Evolutionary conservation across 805 yeast genomes (phyloP), one percentile per base, ranked within the genome.

Genomic region (Saturnispora saitoi): DNA sequence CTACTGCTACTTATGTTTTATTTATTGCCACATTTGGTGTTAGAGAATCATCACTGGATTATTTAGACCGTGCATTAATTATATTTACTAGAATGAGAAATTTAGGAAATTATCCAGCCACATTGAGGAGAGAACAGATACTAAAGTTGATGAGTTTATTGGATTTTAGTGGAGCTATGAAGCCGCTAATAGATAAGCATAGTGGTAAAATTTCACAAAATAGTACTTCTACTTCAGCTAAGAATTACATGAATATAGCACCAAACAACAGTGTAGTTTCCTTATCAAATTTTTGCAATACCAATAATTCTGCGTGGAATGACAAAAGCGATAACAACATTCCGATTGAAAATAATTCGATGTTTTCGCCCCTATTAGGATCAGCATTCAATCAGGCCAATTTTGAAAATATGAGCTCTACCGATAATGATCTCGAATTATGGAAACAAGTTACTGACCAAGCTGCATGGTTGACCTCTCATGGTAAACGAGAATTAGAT

Each of bases 21-120:
- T 84, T 83, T 62, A 85, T 82, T 60, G 81, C 88, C 1, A 82
- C 93, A 0, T 85, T 85, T 66, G 95, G 95, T 7, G 83, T 84
- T 6, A 87, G 84, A 59, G 86, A 83, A 24, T 86, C 85, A 28
- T 83, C 91, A 0, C 69, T 73, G 42, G 80, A 75, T 41, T 87
- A 83, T 59, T 64, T 85, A 47, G 90, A 84, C 60, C 88, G 83
- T 61, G 86, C 91, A 0, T 66, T 85, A 37, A 69, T 65, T 9
- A 76, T 84, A 4, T 83, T 85, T 56, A 82, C 87, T 3, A 79
- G 75, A 57, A 85, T 85, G 93, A 76, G 84, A 58, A 78, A 78
- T 49, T 65, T 84, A 44, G 93, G 93, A 1, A 85, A 85, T 59
- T 83, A 83, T 59, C 91, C 93, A 1, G 91, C 93, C 0, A 84